These are phyloP conservation scores for Phytophthora agathidicida DNA, from an alignment of 352 stramenopile species.

Conservation along the genomic window DNA sequence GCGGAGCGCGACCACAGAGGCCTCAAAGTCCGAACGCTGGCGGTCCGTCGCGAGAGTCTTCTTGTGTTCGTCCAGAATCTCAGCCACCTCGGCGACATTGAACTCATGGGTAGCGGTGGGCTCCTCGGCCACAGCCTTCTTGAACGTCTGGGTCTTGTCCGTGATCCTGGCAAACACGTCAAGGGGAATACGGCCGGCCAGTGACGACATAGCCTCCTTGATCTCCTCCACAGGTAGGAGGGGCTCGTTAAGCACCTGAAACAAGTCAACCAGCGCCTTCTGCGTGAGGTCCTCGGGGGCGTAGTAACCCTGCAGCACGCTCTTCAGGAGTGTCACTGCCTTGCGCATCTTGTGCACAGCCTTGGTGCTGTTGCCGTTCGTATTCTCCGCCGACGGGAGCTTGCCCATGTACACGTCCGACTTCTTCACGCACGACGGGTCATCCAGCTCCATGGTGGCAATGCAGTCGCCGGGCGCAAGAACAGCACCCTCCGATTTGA, in stretches of 20 bases:
- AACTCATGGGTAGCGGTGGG: slow-evolving; percentile 46
- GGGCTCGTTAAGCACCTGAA: slow-evolving; percentile 64
- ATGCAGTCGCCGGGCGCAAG: slow-evolving; percentile 97
- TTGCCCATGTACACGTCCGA: slow-evolving; percentile 92
- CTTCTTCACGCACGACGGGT: slow-evolving; percentile 96
- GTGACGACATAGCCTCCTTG: slow-evolving; percentile 96
- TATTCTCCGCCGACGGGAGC: slow-evolving; percentile 52
- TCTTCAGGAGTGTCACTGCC: slow-evolving; percentile 87
- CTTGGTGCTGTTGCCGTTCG: slow-evolving; percentile 48
- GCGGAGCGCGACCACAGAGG: slow-evolving; percentile 68
- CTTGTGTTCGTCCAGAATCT: slow-evolving; percentile 75
- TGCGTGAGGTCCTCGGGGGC: slow-evolving; percentile 85
- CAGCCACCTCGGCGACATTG: slow-evolving; percentile 55
- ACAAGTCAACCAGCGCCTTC: slow-evolving; percentile 89
- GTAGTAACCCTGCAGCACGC: slow-evolving; percentile 95
- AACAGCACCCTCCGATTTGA: slow-evolving; percentile 96
- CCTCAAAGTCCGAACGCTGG: slow-evolving; percentile 75
- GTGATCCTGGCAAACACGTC: slow-evolving; percentile 92
- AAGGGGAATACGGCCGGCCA: slow-evolving; percentile 96
- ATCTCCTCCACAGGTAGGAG: slow-evolving; percentile 94
- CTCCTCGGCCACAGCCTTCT: slow-evolving; percentile 45
- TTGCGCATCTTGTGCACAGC: slow-evolving; percentile 73
- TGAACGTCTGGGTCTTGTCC: slow-evolving; percentile 80
- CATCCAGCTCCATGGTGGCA: slow-evolving; percentile 97
- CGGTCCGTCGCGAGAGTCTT: slow-evolving; percentile 54